Evolutionary conservation across 306 rosid species (phyloP), one percentile per base, ranked within the genome.

Genomic region (Styphnolobium japonicum): DNA sequence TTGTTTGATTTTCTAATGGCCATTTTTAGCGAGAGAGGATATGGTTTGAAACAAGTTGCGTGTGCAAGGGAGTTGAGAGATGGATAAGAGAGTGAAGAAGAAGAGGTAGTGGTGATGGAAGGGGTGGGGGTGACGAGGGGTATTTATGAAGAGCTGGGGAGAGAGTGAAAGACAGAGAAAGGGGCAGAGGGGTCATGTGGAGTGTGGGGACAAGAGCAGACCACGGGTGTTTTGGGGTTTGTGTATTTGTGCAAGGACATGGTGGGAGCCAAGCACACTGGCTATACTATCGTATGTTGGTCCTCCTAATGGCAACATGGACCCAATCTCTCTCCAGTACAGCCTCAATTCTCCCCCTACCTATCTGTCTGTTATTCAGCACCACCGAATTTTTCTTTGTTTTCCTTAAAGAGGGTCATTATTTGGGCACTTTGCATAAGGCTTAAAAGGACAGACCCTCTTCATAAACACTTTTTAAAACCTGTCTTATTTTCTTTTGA

Each of bases 1-100:
- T 91, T 91, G 93, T 83, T 88, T 31, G 86, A 55, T 65, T 87
- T 95, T 76, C 90, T 82, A 23, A 91, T 83, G 8, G 91, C 99
- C 99, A 95, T 93, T 65, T 76, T 76, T 21, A 66, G 61, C 2
- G 39, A 58, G 12, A 12, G 36, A 34, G 55, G 39, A 16, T 15
- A 39, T 63, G 67, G 56, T 58, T 57, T 68, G 7, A 37, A 52
- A 49, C 55, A 51, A 62, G 29, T 22, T 31, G 39, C 11, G 3
- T 27, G 11, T 16, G 29, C 5, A 12, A 15, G 53, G 19, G 16
- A 5, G 63, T 5, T 40, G 49, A 18, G 10, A 66, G 79, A 57
- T 16, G 45, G 75, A 27, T 23, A 48, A 45, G 81, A 71, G 56
- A 60, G 52, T 7, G 71, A 72, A 18, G 76, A 58, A 11, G 82